Evolutionary conservation across 1,284 basidiomycete genomes (phyloP).

Genomic region (Melampsora americana): DNA sequence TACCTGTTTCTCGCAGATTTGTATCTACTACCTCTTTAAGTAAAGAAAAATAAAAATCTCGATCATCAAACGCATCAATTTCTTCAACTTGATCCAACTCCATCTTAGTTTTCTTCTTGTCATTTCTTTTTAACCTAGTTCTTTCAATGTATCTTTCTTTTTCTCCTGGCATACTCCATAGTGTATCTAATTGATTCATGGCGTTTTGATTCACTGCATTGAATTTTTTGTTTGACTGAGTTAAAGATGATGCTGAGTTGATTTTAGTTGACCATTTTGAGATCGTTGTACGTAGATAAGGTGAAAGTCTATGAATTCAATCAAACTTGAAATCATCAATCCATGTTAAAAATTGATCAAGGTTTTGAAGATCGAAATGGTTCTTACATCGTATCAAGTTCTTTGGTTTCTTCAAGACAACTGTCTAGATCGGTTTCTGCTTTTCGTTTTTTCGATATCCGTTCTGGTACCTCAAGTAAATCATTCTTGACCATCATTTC

Average conservation of each 20-base stretch:
- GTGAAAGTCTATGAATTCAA: slow-evolving; percentile 36
- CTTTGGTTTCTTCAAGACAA: slow-evolving; percentile 13
- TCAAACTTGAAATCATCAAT: not conserved
- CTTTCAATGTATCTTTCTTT: slow-evolving; percentile 49
- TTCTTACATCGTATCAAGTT: slow-evolving; percentile 18
- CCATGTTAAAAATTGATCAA: not conserved
- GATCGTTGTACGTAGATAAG: slow-evolving; percentile 68
- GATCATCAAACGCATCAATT: slow-evolving; percentile 71
- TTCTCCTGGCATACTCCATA: slow-evolving; percentile 57
- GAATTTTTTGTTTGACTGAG: slow-evolving; percentile 58
- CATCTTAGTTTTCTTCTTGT: slow-evolving; percentile 47
- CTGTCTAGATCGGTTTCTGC: not conserved
- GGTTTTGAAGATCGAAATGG: too few species aligned
- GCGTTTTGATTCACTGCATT: slow-evolving; percentile 65
- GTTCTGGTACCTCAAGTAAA: not conserved
- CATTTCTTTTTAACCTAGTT: slow-evolving; percentile 56
- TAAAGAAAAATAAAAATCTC: slow-evolving; percentile 83
- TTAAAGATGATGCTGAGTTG: slow-evolving; percentile 71
- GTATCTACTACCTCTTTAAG: slow-evolving; percentile 80
- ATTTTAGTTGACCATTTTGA: slow-evolving; percentile 90
- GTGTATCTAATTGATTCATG: slow-evolving; percentile 71
- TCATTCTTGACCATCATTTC: not conserved
- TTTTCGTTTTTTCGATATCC: not conserved
- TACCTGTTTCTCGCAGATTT: slow-evolving; percentile 50
- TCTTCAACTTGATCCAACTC: slow-evolving; percentile 45